These are phyloP conservation scores for Ilyonectria robusta DNA, from an alignment of 2,329 filamentous ascomycete genomes.

Conservation along the genomic window DNA sequence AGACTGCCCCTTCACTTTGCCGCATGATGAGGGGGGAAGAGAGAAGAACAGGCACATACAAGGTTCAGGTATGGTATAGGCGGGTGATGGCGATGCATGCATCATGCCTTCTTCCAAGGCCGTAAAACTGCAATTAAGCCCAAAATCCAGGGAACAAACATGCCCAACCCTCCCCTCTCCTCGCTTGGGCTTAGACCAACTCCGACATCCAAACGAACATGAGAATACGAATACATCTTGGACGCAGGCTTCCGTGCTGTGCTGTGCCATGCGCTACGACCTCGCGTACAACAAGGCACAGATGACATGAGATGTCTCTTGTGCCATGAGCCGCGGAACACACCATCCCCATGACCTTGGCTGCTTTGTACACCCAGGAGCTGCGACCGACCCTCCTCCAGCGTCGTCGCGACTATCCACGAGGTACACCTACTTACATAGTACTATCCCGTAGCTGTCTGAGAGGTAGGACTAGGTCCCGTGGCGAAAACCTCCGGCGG, in stretches of 20 bases:
- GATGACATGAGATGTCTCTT: slow-evolving; percentile 15
- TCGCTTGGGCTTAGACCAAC: too few species aligned
- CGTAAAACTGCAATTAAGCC: background rate
- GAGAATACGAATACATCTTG: background rate
- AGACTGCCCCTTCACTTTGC: too few species aligned
- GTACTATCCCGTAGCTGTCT: background rate
- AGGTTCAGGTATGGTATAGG: background rate
- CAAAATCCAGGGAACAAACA: background rate
- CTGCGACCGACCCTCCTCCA: background rate
- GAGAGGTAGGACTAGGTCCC: slow-evolving; percentile 6
- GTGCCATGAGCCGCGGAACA: slow-evolving; percentile 13
- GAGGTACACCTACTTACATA: slow-evolving; percentile 7
- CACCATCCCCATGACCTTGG: slow-evolving; percentile 7
- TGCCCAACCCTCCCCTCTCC: too few species aligned
- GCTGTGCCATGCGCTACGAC: slow-evolving; percentile 25
- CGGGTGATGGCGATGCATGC: background rate
- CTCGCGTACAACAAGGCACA: slow-evolving; percentile 21
- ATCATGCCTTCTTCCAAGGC: background rate
- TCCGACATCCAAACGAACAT: background rate
- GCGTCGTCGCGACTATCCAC: background rate
- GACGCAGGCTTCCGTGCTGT: slow-evolving; percentile 9
- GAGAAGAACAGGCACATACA: background rate
- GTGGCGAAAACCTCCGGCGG: slow-evolving; percentile 11
- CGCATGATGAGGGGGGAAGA: background rate
- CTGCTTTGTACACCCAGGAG: slow-evolving; percentile 9